A percentile compares a stretch with the other conserved stretches of the same genome.
Evolutionary conservation across 768 basidiomycete genomes (phyloP).

Genomic region (Coprinellus aureogranulatus): DNA sequence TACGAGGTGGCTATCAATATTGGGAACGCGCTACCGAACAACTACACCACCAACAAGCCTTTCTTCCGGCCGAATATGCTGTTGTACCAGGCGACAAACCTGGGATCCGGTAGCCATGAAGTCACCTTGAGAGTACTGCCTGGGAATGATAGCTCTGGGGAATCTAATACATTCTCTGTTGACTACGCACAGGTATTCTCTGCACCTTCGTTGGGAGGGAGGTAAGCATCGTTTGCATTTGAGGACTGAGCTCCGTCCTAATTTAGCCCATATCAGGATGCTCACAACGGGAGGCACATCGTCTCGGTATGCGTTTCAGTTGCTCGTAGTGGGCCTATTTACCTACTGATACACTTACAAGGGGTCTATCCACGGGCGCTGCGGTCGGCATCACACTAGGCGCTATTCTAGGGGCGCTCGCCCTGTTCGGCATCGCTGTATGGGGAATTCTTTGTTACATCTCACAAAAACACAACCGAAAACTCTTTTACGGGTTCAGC

Average conservation of each 20-base stretch:
- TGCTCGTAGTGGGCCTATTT: no score
- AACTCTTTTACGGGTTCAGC: constrained; percentile 1
- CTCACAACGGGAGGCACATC: no score
- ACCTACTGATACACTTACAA: no score
- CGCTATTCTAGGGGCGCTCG: background rate
- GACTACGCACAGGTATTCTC: constrained; percentile 32
- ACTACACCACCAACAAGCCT: constrained; percentile 18
- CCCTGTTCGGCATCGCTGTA: background rate
- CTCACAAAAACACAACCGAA: background rate
- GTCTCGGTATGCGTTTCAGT: no score
- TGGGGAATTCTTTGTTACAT: constrained; percentile 1
- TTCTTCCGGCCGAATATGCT: constrained; percentile 25
- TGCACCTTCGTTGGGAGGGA: constrained; percentile 18
- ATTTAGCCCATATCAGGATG: no score
- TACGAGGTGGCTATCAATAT: constrained; percentile 32
- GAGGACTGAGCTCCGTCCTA: no score
- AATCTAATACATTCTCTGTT: constrained; percentile 19
- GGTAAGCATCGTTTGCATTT: constrained; percentile 5
- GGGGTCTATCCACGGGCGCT: background rate
- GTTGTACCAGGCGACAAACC: constrained; percentile 27
- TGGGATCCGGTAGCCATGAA: constrained; percentile 28
- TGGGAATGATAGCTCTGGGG: constrained; percentile 9
- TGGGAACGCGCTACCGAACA: constrained; percentile 9
- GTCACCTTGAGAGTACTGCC: constrained; percentile 11
- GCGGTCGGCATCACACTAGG: constrained; percentile 1